phyloP scores from a whole-genome alignment of 164 flowering plant genomes.

The Magnolia kwangsiensis region DNA sequence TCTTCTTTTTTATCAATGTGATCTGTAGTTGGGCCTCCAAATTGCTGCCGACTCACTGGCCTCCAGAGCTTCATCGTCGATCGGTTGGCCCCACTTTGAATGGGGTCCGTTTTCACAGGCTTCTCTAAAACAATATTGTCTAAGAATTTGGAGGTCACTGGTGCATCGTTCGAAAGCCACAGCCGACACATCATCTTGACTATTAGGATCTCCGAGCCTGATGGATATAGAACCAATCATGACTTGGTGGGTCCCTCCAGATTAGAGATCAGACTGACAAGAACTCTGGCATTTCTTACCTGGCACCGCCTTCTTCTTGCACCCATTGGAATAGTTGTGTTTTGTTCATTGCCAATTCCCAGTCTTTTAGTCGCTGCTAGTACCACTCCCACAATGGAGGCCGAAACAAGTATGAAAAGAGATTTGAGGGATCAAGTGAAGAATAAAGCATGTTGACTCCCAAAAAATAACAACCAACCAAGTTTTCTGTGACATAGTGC shows the following conservation, averaged over 20 bases:
- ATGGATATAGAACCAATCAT: slow-evolving; percentile 81
- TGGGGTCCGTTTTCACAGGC: slow-evolving; percentile 28
- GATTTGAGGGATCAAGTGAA: background rate
- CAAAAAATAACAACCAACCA: background rate
- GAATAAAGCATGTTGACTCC: background rate
- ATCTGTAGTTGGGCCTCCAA: no score
- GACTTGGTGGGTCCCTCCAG: no score
- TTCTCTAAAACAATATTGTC: slow-evolving; percentile 27
- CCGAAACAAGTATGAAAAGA: slow-evolving; percentile 38
- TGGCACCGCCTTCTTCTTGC: slow-evolving; percentile 31
- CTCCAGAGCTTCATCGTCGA: no score
- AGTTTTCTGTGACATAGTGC: background rate
- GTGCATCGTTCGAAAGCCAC: slow-evolving; percentile 20
- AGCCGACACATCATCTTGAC: slow-evolving; percentile 13
- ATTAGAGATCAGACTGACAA: no score
- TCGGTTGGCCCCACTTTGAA: no score
- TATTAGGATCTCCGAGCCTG: slow-evolving; percentile 30
- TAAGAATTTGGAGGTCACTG: slow-evolving; percentile 22
- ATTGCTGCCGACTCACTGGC: no score
- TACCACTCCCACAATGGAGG: slow-evolving; percentile 94
- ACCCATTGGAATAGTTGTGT: slow-evolving; percentile 37
- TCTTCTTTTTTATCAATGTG: no score
- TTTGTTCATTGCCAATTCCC: slow-evolving; percentile 55
- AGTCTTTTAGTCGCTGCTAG: slow-evolving; percentile 69
- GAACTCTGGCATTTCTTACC: no score